Base-by-base conservation (phyloP, 2,329 filamentous ascomycete species). In the Penicillium glabrum region DNA sequence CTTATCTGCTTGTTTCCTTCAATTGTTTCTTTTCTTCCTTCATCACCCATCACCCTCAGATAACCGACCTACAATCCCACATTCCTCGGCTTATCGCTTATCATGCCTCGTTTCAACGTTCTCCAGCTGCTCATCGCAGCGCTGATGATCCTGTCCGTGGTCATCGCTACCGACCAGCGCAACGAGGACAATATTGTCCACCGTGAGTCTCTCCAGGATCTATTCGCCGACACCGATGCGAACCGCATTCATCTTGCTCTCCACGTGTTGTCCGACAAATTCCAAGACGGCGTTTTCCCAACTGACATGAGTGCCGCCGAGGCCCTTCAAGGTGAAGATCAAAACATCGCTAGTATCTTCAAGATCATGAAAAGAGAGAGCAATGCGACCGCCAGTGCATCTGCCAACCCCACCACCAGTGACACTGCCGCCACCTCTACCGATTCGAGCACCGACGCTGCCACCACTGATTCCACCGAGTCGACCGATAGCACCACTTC, bases 251-350 rank as follows among this genome's bases (percentile, higher is more conserved):
- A 90, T 71, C 82, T 83, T 46, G 83, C 89, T 52, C 79, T 92
- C 31, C 86, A 89, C 71, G 77, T 81, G 59, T 82, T 86, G 65
- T 78, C 87, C 53, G 80, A 82, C 47, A 83, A 84, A 67, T 90
- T 87, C 74, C 82, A 86, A 69, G 83, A 89, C 68, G 88, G 88
- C 57, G 81, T 90, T 54, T 89, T 87, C 71, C 80, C 83, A 61
- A 84, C 85, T 61, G 87, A 89, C 67, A 81, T 80, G 62, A 78
- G 81, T 11, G 87, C 86, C 26, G 79, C 89, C 53, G 83, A 89
- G 70, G 84, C 82, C 33, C 80, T 89, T 27, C 83, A 86, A 73
- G 77, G 79, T 44, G 81, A 83, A 61, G 82, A 90, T 67, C 82
- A 85, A 23, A 79, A 82, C 37, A 77, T 89, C 37, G 86, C 87